Percentiles rank a stretch among this genome's conserved stretches.
Conservation (phyloP, 805 yeast genomes). For the Kodamaea leandrae region DNA sequence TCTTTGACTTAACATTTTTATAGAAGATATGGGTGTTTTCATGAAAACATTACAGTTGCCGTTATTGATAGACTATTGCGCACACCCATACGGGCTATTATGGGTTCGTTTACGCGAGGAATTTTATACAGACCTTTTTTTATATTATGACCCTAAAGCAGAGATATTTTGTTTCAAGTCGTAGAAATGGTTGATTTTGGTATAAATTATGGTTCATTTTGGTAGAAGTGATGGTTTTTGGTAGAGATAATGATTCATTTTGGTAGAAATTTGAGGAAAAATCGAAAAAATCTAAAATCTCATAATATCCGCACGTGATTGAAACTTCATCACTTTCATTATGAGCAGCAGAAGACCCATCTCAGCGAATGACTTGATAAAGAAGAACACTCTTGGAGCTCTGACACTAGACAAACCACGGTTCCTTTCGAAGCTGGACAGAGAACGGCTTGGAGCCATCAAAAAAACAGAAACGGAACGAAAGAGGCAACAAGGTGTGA, state of each 20-base stretch:
- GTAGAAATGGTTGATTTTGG: too few relatives aligned
- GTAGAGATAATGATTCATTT: background rate
- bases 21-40: constrained; percentile 1
- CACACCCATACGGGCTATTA: background rate
- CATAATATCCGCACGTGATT: too few relatives aligned
- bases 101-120: constrained; percentile 3
- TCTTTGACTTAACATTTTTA: background rate
- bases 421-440: constrained; percentile 21
- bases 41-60: constrained; percentile 2
- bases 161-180: too few relatives aligned
- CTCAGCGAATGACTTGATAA: constrained; percentile 24
- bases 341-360: constrained; percentile 18
- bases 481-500: constrained; percentile 1
- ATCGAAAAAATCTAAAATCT: too few relatives aligned
- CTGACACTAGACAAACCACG: constrained; percentile 16
- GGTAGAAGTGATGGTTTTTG: background rate
- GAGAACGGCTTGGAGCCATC: constrained; percentile 13
- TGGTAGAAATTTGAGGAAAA: too few relatives aligned
- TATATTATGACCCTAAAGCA: constrained; percentile 4
- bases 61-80: constrained; percentile 9
- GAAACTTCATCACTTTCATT: background rate
- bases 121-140: constrained; percentile 8
- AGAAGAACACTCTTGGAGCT: constrained; percentile 9
- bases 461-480: constrained; percentile 1
- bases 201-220: background rate